Conservation (phyloP, 2,329 filamentous ascomycete genomes). For the Leptographium lundbergii region DNA sequence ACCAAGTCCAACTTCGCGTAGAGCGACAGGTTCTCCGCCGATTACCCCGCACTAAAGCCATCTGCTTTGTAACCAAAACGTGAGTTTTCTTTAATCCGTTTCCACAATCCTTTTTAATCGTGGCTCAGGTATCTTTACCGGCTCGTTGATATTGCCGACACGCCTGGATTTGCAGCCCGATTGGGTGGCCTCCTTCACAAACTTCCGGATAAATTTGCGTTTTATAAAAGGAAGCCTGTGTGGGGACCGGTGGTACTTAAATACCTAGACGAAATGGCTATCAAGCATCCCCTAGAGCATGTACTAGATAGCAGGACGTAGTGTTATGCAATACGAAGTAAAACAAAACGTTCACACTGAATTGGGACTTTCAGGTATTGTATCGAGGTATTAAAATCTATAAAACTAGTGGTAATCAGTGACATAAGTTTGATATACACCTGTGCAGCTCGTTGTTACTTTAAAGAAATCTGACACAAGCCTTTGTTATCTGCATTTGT, state of each 20-base stretch:
- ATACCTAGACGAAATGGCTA: not conserved
- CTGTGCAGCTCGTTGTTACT: no score
- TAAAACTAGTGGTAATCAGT: no score
- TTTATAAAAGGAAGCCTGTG: not conserved
- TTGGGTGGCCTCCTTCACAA: not conserved
- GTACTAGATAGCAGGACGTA: not conserved
- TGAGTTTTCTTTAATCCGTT: not conserved
- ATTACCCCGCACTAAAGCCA: not conserved
- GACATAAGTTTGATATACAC: no score
- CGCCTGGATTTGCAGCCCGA: not conserved
- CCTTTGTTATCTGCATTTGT: no score
- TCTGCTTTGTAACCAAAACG: not conserved
- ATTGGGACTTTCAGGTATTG: no score
- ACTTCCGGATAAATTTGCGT: not conserved
- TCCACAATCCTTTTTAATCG: not conserved
- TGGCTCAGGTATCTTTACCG: not conserved
- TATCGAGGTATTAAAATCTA: no score
- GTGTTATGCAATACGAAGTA: not conserved
- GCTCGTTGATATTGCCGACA: not conserved
- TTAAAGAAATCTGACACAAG: no score
- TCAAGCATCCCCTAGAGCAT: not conserved
- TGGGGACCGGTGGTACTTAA: not conserved
- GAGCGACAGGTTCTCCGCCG: not conserved
- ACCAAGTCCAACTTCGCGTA: not conserved
- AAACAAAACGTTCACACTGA: no score